Percentiles rank a stretch among this genome's conserved stretches.
Conservation (phyloP, 148 eudicot genomes). For the Salicornia ramosissima region DNA sequence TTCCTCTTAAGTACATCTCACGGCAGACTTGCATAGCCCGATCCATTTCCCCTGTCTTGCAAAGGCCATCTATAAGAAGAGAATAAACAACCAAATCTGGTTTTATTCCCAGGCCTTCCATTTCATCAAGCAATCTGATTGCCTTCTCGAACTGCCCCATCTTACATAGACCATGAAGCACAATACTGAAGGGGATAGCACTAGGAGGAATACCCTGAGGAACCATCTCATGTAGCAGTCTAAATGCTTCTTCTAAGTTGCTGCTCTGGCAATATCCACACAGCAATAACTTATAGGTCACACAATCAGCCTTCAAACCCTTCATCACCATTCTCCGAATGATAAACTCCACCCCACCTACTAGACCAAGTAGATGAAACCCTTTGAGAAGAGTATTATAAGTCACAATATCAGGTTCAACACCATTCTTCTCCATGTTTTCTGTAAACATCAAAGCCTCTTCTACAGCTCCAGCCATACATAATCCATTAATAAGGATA, state of each 20-base stretch:
- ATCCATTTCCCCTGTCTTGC: conserved; percentile 57
- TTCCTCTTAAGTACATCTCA: conserved; percentile 45
- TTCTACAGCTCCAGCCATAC: conserved; percentile 61
- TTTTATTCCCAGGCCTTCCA: conserved; percentile 42
- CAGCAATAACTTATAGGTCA: conserved; percentile 53
- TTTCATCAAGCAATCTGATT: conserved; percentile 46
- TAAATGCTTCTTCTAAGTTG: conserved; percentile 45
- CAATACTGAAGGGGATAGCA: conserved; percentile 42
- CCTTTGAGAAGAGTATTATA: conserved; percentile 75
- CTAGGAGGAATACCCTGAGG: conserved; percentile 48
- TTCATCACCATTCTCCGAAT: conserved; percentile 36
- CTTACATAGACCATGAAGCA: conserved; percentile 62
- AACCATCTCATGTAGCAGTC: conserved; percentile 56
- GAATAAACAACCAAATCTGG: conserved; percentile 62
- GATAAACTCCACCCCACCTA: conserved; percentile 36
- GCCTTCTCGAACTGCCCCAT: conserved; percentile 49
- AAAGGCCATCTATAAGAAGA: conserved; percentile 61
- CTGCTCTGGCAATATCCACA: conserved; percentile 64
- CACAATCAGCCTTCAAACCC: conserved; percentile 41
- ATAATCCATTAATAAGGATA: conserved; percentile 72
- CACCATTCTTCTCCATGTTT: conserved; percentile 72
- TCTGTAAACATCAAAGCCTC: conserved; percentile 58
- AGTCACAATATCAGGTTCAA: conserved; percentile 65
- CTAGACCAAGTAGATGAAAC: conserved; percentile 53
- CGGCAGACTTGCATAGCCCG: conserved; percentile 47